Conservation (phyloP, 306 rosid species). For the Cicer judaicum region DNA sequence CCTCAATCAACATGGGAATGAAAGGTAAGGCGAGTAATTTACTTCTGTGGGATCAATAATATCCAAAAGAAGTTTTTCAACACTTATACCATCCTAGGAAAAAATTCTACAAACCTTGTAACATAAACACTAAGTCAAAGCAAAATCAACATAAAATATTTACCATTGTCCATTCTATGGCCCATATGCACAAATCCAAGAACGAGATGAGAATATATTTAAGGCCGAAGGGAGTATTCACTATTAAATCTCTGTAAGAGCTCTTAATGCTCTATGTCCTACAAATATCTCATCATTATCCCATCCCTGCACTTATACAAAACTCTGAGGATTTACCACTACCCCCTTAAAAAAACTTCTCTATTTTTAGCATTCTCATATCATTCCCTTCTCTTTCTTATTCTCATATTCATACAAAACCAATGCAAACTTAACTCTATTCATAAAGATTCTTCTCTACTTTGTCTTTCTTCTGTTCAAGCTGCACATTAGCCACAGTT, state of each 20-base stretch:
- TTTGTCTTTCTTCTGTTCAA: not conserved
- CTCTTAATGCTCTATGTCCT: not conserved
- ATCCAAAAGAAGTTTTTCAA: not conserved
- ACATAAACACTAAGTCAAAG: not conserved
- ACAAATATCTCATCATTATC: slow-evolving; percentile 7
- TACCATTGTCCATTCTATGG: not conserved
- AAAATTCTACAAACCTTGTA: not conserved
- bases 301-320: not conserved
- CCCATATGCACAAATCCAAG: slow-evolving; percentile 10
- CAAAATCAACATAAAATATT: not conserved
- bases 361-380: slow-evolving; percentile 1
- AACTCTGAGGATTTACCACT: not conserved
- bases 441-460: not conserved
- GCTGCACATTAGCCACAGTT: not conserved
- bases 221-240: not conserved
- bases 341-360: slow-evolving; percentile 6
- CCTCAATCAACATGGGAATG: not conserved
- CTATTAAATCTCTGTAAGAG: not conserved
- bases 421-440: not conserved
- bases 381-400: not conserved
- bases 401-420: not conserved
- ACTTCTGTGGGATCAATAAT: not conserved
- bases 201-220: not conserved
- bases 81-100: not conserved
- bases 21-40: not conserved